These are phyloP conservation scores for Paecilomyces dactylethromorphus DNA, from an alignment of 2,329 filamentous ascomycete species.

Conservation along the genomic window DNA sequence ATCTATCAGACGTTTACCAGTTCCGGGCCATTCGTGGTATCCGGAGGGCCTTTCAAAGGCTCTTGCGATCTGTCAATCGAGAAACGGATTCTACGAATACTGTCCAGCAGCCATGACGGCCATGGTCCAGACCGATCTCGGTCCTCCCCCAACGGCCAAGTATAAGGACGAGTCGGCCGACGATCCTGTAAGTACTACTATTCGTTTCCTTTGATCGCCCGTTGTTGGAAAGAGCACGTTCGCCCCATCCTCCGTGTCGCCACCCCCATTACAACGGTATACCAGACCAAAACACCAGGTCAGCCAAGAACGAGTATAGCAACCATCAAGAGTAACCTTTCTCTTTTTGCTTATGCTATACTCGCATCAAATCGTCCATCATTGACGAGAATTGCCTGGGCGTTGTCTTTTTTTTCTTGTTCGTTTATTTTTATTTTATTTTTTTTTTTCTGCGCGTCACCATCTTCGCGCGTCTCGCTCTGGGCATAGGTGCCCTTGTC, in stretches of 20 bases:
- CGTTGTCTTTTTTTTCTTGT: neutral
- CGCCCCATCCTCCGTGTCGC: neutral
- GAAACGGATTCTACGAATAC: constrained; percentile 10
- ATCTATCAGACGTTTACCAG: constrained; percentile 3
- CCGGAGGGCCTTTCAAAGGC: neutral
- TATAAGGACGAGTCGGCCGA: constrained; percentile 44
- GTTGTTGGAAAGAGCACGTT: neutral
- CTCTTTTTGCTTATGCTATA: neutral
- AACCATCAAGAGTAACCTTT: neutral
- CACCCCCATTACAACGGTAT: neutral
- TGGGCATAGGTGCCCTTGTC: constrained; percentile 7
- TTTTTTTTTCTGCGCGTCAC: constrained; percentile 13
- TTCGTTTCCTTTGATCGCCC: constrained; percentile 11
- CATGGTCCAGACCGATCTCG: constrained; percentile 38
- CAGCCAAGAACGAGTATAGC: neutral
- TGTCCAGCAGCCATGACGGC: constrained; percentile 32
- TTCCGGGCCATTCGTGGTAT: constrained; percentile 1
- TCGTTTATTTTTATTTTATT: constrained; percentile 10
- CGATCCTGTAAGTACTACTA: constrained; percentile 39
- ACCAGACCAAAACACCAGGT: neutral
- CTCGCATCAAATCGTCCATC: neutral
- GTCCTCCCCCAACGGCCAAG: constrained; percentile 28
- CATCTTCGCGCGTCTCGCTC: constrained; percentile 17
- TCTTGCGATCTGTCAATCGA: constrained; percentile 5
- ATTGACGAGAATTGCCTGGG: neutral